Evolutionary conservation across 345 rosid species (phyloP).

Genomic region (Eucalyptus erythrocorys): DNA sequence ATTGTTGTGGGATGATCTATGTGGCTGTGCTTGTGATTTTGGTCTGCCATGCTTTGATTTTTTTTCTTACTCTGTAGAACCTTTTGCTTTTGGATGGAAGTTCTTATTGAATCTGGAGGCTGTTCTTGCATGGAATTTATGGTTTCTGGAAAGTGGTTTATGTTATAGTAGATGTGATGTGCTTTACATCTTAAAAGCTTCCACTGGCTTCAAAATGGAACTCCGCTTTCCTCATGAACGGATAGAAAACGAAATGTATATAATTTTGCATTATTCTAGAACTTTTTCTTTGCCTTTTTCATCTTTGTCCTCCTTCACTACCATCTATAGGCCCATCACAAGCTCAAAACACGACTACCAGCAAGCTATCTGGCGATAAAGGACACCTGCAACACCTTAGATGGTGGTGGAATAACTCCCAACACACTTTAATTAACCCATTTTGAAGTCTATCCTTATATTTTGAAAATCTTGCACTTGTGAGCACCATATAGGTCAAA

Average conservation of each 20-base stretch:
- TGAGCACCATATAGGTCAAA: not conserved
- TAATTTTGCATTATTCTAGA: not conserved
- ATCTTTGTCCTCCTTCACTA: not conserved
- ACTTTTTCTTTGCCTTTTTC: not conserved
- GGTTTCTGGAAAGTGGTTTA: not conserved
- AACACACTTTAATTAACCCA: not conserved
- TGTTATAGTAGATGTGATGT: not conserved
- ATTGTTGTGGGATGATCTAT: accelerated
- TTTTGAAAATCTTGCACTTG: not conserved
- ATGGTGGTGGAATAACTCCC: not conserved
- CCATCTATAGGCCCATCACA: not conserved
- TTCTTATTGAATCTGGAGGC: not conserved
- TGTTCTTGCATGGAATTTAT: not conserved
- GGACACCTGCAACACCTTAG: not conserved
- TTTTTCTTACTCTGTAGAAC: not conserved
- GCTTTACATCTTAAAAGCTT: not conserved
- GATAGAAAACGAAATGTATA: not conserved
- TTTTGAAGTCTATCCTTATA: not conserved
- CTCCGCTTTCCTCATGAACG: not conserved
- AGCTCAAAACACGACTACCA: not conserved
- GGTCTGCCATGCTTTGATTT: not conserved
- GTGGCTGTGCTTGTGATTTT: not conserved
- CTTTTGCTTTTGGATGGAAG: not conserved
- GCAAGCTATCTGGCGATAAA: not conserved
- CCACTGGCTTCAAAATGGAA: not conserved